Conservation (phyloP, 148 eudicot genomes). For the Chenopodium quinoa region DNA sequence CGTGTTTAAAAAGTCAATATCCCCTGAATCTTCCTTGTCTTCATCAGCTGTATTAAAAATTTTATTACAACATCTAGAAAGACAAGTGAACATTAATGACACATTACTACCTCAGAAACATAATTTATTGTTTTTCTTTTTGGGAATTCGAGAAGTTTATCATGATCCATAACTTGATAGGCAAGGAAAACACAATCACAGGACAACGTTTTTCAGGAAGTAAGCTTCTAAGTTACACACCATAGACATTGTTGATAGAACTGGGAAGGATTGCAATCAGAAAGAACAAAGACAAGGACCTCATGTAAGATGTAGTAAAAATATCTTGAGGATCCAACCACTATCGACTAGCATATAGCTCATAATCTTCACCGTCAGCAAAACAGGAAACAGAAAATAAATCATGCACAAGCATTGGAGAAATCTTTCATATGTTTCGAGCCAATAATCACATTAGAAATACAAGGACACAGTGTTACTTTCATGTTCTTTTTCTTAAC, state of each 20-base stretch:
- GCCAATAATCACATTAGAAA: not conserved
- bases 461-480: not conserved
- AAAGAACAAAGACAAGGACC: not conserved
- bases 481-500: not conserved
- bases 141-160: not conserved
- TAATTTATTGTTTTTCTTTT: not conserved
- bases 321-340: not conserved
- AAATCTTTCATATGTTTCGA: not conserved
- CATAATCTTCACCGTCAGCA: not conserved
- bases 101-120: not conserved
- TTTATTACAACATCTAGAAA: not conserved
- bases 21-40: slow-evolving; percentile 37
- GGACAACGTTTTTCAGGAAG: not conserved
- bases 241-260: not conserved
- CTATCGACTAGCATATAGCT: not conserved
- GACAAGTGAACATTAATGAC: not conserved
- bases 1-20: slow-evolving; percentile 32
- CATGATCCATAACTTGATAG: not conserved
- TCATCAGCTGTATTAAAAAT: slow-evolving; percentile 41
- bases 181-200: not conserved
- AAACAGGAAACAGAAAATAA: not conserved
- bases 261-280: not conserved
- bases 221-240: not conserved
- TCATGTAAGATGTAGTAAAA: not conserved
- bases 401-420: not conserved